phyloP scores from a whole-genome alignment of 345 rosid genomes.

The Orychophragmus violaceus region DNA sequence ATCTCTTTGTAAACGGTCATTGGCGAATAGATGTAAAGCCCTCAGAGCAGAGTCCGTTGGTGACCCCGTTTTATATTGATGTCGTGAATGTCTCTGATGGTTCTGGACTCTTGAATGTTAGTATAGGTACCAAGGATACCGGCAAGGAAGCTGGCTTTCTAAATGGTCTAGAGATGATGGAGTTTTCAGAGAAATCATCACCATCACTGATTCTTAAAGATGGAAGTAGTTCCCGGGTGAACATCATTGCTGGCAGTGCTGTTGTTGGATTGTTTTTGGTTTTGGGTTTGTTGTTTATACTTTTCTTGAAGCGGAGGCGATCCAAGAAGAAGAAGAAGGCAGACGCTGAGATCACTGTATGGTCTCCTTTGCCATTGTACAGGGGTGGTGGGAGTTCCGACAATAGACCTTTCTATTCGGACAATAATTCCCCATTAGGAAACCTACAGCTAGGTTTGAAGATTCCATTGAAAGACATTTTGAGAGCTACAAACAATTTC shows the following conservation, averaged over 20 bases:
- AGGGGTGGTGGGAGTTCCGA: slow-evolving; percentile 25
- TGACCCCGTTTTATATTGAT: slow-evolving; percentile 40
- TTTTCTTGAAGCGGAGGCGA: slow-evolving; percentile 19
- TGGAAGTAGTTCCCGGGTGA: slow-evolving; percentile 30
- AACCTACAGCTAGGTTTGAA: slow-evolving; percentile 17
- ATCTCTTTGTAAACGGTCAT: slow-evolving; percentile 33
- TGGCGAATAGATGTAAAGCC: slow-evolving; percentile 23
- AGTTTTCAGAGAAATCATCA: slow-evolving; percentile 50
- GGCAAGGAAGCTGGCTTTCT: slow-evolving; percentile 37
- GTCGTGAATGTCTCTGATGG: slow-evolving; percentile 40
- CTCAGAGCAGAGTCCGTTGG: accelerated
- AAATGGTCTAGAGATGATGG: slow-evolving; percentile 64
- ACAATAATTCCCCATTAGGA: neutral
- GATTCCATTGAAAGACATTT: slow-evolving; percentile 13
- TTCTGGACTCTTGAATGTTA: slow-evolving; percentile 51
- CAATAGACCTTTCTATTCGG: slow-evolving; percentile 12
- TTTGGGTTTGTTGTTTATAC: slow-evolving; percentile 21
- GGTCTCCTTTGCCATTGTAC: slow-evolving; percentile 38
- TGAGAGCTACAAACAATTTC: slow-evolving; percentile 22
- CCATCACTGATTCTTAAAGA: slow-evolving; percentile 6
- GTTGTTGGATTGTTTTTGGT: slow-evolving; percentile 30
- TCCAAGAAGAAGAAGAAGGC: slow-evolving; percentile 34
- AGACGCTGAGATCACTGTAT: slow-evolving; percentile 41
- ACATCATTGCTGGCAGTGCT: slow-evolving; percentile 33
- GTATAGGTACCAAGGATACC: slow-evolving; percentile 13